Base-by-base conservation (phyloP, 2,329 filamentous ascomycete species). In the Westerdykella ornata region DNA sequence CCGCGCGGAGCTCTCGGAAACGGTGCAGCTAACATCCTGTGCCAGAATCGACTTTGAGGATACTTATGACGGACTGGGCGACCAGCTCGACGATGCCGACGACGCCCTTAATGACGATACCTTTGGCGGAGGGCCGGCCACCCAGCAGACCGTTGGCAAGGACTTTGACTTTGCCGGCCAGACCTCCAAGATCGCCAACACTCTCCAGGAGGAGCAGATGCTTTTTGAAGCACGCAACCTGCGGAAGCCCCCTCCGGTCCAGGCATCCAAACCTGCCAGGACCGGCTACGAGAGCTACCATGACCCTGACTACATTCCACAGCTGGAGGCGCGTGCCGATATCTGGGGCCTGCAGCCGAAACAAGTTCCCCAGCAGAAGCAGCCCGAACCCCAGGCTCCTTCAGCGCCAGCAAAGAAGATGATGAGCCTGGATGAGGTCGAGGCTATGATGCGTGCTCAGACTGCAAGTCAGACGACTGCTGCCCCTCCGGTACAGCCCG, bases 41-140 rank as follows among this genome's bases (percentile, higher is more conserved):
- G 41, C 4, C 54, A 84, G 81, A 41, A 77, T 85, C 57, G 85
- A 97, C 57, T 98, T 97, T 55, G 92, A 98, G 57, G 88, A 98
- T 62, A 97, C 90, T 29, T 97, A 97, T 63, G 92, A 98, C 67
- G 90, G 90, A 14, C 74, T 98, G 31, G 92, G 88, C 42, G 85
- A 95, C 60, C 81, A 85, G 65, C 81, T 98, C 28, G 83, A 95
- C 57, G 90, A 98, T 63, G 83, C 85, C 15, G 86, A 90, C 59
- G 92, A 98, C 72, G 88, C 78, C 38, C 88, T 96, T 75, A 98
- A 98, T 67, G 88, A 97, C 57, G 92, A 97, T 63, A 98, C 92
- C 2, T 98, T 98, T 43, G 75, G 72, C 43, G 68, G 66, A 42
- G 69, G 66, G 28, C 69, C 73, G 20, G 72, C 65, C 39, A 68